phyloP scores from a whole-genome alignment of 208 protist species.

The Leishmania lainsoni region DNA sequence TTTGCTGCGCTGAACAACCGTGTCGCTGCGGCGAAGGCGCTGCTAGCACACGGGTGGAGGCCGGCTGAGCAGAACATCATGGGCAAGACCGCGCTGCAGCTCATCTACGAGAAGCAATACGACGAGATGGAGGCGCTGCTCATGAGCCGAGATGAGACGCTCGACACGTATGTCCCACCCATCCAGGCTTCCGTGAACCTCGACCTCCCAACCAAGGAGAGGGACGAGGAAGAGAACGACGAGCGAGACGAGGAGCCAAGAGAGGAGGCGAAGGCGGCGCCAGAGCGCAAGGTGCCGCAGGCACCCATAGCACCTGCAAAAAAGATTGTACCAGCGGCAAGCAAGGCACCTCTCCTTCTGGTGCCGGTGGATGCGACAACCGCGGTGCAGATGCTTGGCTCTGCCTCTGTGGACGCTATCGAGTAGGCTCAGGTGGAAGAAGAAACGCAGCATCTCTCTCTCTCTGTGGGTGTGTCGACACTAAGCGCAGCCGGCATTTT shows the following conservation, averaged over 20 bases:
- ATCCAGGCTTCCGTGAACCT: slow-evolving; percentile 25
- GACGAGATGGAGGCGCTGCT: slow-evolving; percentile 86
- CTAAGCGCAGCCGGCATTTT: background rate
- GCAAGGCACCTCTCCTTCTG: background rate
- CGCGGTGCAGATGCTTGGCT: slow-evolving; percentile 48
- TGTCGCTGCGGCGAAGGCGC: slow-evolving; percentile 54
- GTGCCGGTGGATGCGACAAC: slow-evolving; percentile 25
- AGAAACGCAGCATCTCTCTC: background rate
- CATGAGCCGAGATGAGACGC: slow-evolving; percentile 62
- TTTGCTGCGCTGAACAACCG: slow-evolving; percentile 91
- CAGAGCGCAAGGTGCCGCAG: background rate
- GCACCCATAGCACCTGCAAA: background rate
- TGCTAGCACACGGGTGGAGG: slow-evolving; percentile 69
- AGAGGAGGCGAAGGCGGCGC: background rate
- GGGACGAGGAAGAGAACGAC: slow-evolving; percentile 9
- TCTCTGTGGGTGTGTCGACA: background rate
- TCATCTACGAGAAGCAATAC: slow-evolving; percentile 83
- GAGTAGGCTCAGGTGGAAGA: slow-evolving; percentile 38
- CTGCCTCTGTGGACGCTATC: slow-evolving; percentile 66
- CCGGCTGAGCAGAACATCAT: slow-evolving; percentile 59
- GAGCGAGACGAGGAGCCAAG: background rate
- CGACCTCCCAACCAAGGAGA: slow-evolving; percentile 13
- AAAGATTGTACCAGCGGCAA: slow-evolving; percentile 2
- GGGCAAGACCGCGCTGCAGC: slow-evolving; percentile 68
- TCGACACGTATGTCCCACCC: slow-evolving; percentile 57